Conservation (phyloP, 2,329 filamentous ascomycete species). For the Colletotrichum nymphaeae region DNA sequence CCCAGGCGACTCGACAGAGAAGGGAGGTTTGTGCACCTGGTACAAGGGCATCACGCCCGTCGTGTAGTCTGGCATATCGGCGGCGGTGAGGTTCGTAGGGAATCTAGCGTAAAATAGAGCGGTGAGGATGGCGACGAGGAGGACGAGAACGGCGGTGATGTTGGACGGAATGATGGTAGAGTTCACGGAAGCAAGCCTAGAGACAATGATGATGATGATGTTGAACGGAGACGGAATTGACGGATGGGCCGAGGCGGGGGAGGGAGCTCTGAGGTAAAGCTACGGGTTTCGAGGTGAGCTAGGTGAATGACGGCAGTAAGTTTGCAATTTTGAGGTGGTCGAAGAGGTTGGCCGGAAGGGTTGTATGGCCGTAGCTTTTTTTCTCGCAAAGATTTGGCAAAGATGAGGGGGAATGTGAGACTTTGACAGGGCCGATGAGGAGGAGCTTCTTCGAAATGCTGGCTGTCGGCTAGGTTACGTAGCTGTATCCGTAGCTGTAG, state of each 20-base stretch:
- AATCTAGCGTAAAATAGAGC: neutral
- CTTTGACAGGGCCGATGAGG: neutral
- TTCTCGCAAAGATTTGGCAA: neutral
- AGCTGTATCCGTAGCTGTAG: neutral
- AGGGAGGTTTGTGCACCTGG: conserved; percentile 77
- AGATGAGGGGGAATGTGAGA: neutral
- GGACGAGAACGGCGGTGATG: conserved; percentile 16
- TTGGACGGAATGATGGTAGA: conserved; percentile 30
- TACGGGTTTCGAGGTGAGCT: neutral
- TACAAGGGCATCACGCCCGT: conserved; percentile 62
- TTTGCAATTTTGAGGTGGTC: neutral
- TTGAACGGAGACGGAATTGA: conserved; percentile 5
- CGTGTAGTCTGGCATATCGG: conserved; percentile 49
- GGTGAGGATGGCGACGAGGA: conserved; percentile 19
- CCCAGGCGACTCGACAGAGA: conserved; percentile 78
- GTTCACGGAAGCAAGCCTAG: conserved; percentile 8
- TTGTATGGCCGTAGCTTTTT: neutral
- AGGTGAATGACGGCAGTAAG: neutral
- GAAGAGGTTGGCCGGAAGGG: neutral
- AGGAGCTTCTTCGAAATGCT: neutral
- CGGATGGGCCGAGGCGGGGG: conserved; percentile 4
- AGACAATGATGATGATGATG: neutral
- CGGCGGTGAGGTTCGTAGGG: neutral
- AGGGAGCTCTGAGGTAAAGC: conserved; percentile 7
- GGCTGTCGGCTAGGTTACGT: neutral